Evolutionary conservation across 2,329 filamentous ascomycete species (phyloP), one percentile per base, ranked within the genome.

Genomic region (Penicillium vulpinum): DNA sequence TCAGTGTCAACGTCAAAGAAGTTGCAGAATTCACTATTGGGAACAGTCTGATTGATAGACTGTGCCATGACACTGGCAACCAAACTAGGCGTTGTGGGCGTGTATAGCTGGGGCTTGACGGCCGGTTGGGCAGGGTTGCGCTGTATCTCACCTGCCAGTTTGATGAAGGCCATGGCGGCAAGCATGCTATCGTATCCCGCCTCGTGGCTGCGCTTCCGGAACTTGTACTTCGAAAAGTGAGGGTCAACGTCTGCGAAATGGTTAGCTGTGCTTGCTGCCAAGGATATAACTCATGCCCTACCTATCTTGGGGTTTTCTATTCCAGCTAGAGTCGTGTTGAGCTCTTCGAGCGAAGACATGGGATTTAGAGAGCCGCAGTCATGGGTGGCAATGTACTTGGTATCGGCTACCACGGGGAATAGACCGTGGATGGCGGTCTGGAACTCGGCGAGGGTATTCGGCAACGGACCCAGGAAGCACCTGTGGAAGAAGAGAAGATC

Each of bases 161-260:
- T 79, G 50, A 87, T 77, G 61, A 85, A 82, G 26, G 86, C 76
- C 54, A 81, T 80, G 2, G 84, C 85, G 0, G 85, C 85, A 22
- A 87, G 74, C 58, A 83, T 78, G 68, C 83, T 86, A 67, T 88
- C 85, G 61, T 83, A 88, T 8, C 85, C 85, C 16, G 85, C 85
- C 71, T 88, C 85, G 56, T 88, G 85, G 13, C 61, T 56, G 22
- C 62, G 59, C 6, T 63, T 64, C 9, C 57, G 51, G 21, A 39
- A 55, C 9, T 59, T 38, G 43, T 77, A 77, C 54, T 73, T 74
- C 1, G 53, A 56, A 57, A 75, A 67, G 11, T 64, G 50, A 3
- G 63, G 41, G 35, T 76, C 68, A 48, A 75, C 59, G 6, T 50
- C 75, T 75, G 46, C 21, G 21, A 22, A 8, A 36, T 22, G 29